phyloP scores from a whole-genome alignment of 108 stramenopile species.

The Seminavis robusta region DNA sequence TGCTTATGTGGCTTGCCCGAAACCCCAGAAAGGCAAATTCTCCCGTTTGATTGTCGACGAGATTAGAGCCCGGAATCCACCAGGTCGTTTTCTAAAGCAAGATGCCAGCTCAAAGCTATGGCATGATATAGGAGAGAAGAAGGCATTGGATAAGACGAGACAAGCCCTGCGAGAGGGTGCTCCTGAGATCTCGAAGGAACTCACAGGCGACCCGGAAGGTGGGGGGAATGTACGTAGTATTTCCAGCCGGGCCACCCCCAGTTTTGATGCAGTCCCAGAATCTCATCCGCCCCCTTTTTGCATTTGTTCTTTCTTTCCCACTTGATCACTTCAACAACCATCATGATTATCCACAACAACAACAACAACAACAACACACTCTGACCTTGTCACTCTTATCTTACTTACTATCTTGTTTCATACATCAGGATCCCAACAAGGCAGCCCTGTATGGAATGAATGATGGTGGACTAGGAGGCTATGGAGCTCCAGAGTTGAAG shows the following conservation, averaged over 20 bases:
- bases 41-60: slow-evolving; percentile 71
- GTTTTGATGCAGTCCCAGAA: neutral
- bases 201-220: slow-evolving; percentile 20
- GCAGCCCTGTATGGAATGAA: neutral
- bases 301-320: neutral
- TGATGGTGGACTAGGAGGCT: neutral
- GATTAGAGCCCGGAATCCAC: slow-evolving; percentile 60
- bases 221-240: slow-evolving; percentile 24
- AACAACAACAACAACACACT: slow-evolving; percentile 9
- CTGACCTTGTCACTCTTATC: slow-evolving; percentile 7
- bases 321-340: neutral
- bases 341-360: slow-evolving; percentile 7
- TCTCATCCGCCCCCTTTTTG: neutral
- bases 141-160: slow-evolving; percentile 81
- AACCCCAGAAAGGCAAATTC: slow-evolving; percentile 73
- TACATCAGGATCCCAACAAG: slow-evolving; percentile 20
- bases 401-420: too few species aligned
- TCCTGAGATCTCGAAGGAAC: slow-evolving; percentile 67
- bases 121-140: slow-evolving; percentile 88
- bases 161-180: slow-evolving; percentile 87
- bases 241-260: neutral
- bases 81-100: slow-evolving; percentile 86
- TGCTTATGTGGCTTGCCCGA: slow-evolving; percentile 76
- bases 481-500: neutral
- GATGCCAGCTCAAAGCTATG: slow-evolving; percentile 72